A percentile compares a stretch with the other conserved stretches of the same genome.
These are phyloP conservation scores for Fusarium pilosicola DNA, from an alignment of 2,329 filamentous ascomycete genomes.

Conservation along the genomic window DNA sequence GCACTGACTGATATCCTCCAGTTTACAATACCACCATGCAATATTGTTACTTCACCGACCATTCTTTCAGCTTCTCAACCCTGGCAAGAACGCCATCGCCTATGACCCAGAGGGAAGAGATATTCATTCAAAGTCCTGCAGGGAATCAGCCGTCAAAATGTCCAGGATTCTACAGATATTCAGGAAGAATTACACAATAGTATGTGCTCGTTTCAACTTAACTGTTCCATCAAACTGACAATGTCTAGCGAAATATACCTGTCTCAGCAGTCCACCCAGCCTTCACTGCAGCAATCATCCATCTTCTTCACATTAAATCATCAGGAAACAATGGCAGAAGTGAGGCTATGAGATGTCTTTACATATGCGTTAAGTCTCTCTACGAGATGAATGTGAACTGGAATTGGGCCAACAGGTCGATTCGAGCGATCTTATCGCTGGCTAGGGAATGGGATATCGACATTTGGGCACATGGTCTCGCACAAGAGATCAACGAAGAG, in stretches of 20 bases:
- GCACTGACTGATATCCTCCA: background rate
- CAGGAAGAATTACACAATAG: slow-evolving; percentile 27
- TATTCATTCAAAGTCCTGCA: slow-evolving; percentile 25
- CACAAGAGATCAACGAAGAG: slow-evolving; percentile 21
- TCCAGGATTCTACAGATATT: slow-evolving; percentile 28
- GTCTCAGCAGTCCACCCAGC: slow-evolving; percentile 29
- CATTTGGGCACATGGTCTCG: slow-evolving; percentile 16
- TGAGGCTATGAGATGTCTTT: slow-evolving; percentile 23
- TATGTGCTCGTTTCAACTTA: background rate
- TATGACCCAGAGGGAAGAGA: slow-evolving; percentile 31
- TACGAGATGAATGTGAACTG: slow-evolving; percentile 35
- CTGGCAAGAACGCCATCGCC: slow-evolving; percentile 1
- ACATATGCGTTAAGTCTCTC: slow-evolving; percentile 17
- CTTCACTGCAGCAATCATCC: slow-evolving; percentile 31
- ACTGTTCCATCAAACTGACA: background rate
- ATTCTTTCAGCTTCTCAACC: slow-evolving; percentile 11
- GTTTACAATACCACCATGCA: slow-evolving; percentile 1
- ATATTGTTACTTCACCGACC: slow-evolving; percentile 1
- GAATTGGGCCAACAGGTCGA: slow-evolving; percentile 31
- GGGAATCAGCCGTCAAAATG: slow-evolving; percentile 18
- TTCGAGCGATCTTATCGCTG: slow-evolving; percentile 24
- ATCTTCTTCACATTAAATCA: slow-evolving; percentile 24
- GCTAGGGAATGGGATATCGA: slow-evolving; percentile 27
- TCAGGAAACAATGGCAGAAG: background rate
- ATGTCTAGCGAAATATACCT: slow-evolving; percentile 8